Evolutionary conservation across 2,329 filamentous ascomycete species (phyloP).

Genomic region (Cladosporium sp.): DNA sequence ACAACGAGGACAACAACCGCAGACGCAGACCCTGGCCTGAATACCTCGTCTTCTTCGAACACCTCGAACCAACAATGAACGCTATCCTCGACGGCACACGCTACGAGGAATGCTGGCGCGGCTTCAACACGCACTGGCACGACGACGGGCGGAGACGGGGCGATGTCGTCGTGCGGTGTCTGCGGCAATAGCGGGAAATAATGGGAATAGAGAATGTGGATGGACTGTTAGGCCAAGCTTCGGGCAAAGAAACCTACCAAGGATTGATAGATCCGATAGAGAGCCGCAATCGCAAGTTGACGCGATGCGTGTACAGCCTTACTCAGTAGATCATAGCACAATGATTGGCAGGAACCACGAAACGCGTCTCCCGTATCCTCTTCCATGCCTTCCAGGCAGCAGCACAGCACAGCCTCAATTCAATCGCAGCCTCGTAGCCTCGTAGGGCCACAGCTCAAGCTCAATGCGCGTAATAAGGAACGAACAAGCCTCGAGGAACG

Average conservation of each 20-base stretch:
- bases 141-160: constrained; percentile 62
- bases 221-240: constrained; percentile 11
- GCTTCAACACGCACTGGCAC: constrained; percentile 63
- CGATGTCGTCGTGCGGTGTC: constrained; percentile 62
- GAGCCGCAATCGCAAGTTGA: constrained; percentile 1
- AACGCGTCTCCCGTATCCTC: not conserved
- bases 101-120: constrained; percentile 60
- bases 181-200: constrained; percentile 3
- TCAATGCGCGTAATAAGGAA: not conserved
- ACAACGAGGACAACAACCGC: constrained; percentile 14
- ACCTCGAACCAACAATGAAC: constrained; percentile 54
- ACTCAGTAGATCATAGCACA: not conserved
- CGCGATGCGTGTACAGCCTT: not conserved
- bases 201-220: not conserved
- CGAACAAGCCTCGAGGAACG: not conserved
- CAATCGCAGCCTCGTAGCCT: not conserved
- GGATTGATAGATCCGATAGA: not conserved
- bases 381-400: not conserved
- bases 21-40: constrained; percentile 42
- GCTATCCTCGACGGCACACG: constrained; percentile 44
- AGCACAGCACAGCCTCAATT: not conserved
- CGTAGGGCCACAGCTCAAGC: not conserved
- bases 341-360: not conserved
- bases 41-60: constrained; percentile 57
- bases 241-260: not conserved